Base-by-base conservation (phyloP, 2,329 filamentous ascomycete genomes). In the Pseudogymnoascus sp. region DNA sequence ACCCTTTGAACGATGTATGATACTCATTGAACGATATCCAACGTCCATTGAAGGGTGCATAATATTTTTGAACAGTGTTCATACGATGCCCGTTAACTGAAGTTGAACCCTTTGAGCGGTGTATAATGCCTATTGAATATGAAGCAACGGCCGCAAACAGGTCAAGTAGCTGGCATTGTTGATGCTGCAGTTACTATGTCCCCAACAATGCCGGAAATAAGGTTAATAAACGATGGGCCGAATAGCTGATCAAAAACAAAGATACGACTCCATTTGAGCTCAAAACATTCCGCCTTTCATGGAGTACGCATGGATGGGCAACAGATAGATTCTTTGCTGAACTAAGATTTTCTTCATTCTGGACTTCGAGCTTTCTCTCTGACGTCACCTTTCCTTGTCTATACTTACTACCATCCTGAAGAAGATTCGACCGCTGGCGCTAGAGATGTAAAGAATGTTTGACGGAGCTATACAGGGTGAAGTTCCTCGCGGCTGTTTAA, bases 321-420 rank as follows among this genome's bases (percentile, higher is more conserved):
- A 14, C 2, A 26, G 11, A 12, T 41, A 41, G 5, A 41, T 70
- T 68, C 11, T 37, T 41, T 12, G 68, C 70, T 11, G 66, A 67
- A 56, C 68, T 64, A 26, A 70, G 26, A 2, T 63, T 31, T 46
- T 70, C 65, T 41, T 66, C 62, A 10, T 28, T 16, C 43, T 50
- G n/a, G 22, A 10, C 12, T 50, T 50, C 6, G 3, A 50, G 22
- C 10, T 8, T 50, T n/a, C 6, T n/a, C 12, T 28, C 12, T 28
- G 24, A 8, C 16, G 6, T 28, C 12, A 14, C 12, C 22, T 28
- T 28, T n/a, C 43, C 28, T 50, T 22, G 14, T n/a, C 43, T 16
- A 28, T 26, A 26, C 22, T 50, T 50, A 8, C 43, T n/a, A 28
- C 22, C 7, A 8, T 28, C n/a, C n/a, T n/a, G n/a, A n/a, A n/a